phyloP scores from a whole-genome alignment of 1,284 basidiomycete species.

The Wolfiporia cocos region DNA sequence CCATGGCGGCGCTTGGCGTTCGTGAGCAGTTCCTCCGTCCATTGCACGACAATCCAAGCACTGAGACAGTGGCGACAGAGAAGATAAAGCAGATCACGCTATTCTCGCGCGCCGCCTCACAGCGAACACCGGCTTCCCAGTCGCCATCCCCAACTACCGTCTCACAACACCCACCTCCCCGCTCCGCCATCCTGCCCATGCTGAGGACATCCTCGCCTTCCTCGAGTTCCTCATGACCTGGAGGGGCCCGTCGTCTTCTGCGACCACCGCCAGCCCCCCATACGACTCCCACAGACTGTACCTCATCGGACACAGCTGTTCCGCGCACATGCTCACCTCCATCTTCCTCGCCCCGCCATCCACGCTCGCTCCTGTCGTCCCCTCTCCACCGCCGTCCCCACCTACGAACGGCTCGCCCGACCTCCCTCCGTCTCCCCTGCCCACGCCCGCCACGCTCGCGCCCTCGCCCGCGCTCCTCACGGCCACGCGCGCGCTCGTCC shows the following conservation, averaged over 20 bases:
- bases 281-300: constrained; percentile 42
- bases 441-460: constrained; percentile 24
- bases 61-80: constrained; percentile 33
- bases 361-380: constrained; percentile 29
- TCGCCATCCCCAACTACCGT: constrained; percentile 72
- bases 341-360: constrained; percentile 56
- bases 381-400: constrained; percentile 36
- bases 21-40: constrained; percentile 37
- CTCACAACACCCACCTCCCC: constrained; percentile 43
- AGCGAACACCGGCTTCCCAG: constrained; percentile 41
- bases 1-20: constrained; percentile 77
- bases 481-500: constrained; percentile 45
- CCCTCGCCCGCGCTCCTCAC: constrained; percentile 42
- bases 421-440: constrained; percentile 7
- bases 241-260: constrained; percentile 25
- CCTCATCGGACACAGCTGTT: constrained; percentile 73
- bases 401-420: constrained; percentile 1
- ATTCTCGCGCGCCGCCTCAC: constrained; percentile 48
- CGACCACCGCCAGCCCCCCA: constrained; percentile 11
- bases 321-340: constrained; percentile 72
- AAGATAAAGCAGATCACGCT: constrained; percentile 61
- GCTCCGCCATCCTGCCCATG: constrained; percentile 64
- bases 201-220: constrained; percentile 55
- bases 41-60: background rate
- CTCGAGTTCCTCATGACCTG: constrained; percentile 48